Base-by-base conservation (phyloP, 331 rosid species). In the Malus hybrid region DNA sequence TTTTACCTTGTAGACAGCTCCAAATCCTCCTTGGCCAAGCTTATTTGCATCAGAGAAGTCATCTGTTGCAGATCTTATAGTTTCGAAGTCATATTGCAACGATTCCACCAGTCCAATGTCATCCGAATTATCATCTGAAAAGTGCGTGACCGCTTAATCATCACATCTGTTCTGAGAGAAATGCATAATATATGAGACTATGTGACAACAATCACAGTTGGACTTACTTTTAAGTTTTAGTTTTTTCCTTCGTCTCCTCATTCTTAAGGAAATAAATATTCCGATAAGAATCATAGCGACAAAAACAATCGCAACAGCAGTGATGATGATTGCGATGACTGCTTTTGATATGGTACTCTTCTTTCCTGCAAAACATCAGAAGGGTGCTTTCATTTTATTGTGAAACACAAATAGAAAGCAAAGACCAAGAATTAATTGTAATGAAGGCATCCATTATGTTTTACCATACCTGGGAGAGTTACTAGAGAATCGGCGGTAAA, bases 11-110 rank as follows among this genome's bases (percentile, higher is more conserved):
- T 58, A 58, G 13, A 58, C 63, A 10, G 30, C 5, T 56, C 79
- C 79, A 50, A 79, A 79, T 68, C 83, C 79, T 2, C 83, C 75
- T 22, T 68, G 65, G 14, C 83, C 83, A 30, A 79, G 79, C 64
- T 46, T 79, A 32, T 74, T 79, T 36, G 63, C 58, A 46, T 67
- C 76, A 7, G 75, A 73, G 50, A 79, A 74, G 36, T 79, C 28
- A 68, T 68, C 33, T 0, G 79, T 79, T 22, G 83, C 83, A 0
- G 15, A 26, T 48, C 20, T 22, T 14, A 74, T 74, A 14, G 58
- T 74, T 1, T 30, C 66, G 1, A 79, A 80, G 5, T 75, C 63
- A 24, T 5, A 79, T 68, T 74, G 83, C 63, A 74, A 58, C n/a
- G 79, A 67, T 18, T 60, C 83, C 3, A 5, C 55, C 19, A 7